phyloP scores from a whole-genome alignment of 495 filamentous ascomycete species.

The Massariosphaeria phaeospora region DNA sequence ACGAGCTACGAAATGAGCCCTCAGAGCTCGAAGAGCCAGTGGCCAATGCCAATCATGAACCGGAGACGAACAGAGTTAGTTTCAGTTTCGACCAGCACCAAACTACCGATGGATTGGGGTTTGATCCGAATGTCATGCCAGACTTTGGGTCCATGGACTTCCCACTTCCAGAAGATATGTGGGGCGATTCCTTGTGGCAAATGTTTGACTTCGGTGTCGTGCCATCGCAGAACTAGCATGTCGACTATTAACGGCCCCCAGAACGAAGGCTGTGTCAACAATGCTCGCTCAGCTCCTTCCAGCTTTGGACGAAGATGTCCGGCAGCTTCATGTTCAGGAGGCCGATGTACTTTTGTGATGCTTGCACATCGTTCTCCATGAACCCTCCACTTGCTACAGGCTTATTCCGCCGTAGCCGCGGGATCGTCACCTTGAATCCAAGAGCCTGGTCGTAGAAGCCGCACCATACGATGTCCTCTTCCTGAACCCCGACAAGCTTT shows the following conservation, averaged over 20 bases:
- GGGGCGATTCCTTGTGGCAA: conserved; percentile 16
- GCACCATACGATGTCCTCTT: conserved; percentile 40
- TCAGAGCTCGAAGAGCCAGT: not conserved
- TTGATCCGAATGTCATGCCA: not conserved
- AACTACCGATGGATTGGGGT: not conserved
- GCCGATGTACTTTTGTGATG: conserved; percentile 37
- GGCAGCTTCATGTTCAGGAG: conserved; percentile 26
- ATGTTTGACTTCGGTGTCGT: conserved; percentile 6
- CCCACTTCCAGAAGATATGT: conserved; percentile 12
- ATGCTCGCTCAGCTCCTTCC: not conserved
- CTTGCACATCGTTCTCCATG: conserved; percentile 44
- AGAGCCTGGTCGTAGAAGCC: conserved; percentile 45
- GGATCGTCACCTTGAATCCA: conserved; percentile 47
- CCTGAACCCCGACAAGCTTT: conserved; percentile 36
- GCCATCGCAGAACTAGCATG: not conserved
- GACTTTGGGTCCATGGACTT: conserved; percentile 12
- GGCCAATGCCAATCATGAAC: not conserved
- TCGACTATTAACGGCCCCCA: not conserved
- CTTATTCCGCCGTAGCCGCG: conserved; percentile 23
- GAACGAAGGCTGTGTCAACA: not conserved
- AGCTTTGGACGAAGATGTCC: conserved; percentile 2
- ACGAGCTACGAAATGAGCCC: conserved; percentile 5
- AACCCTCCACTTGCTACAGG: conserved; percentile 31
- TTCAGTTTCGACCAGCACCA: not conserved
- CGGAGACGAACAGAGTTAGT: not conserved